Conservation (phyloP, 768 basidiomycete genomes). For the Boletus reticuloceps region DNA sequence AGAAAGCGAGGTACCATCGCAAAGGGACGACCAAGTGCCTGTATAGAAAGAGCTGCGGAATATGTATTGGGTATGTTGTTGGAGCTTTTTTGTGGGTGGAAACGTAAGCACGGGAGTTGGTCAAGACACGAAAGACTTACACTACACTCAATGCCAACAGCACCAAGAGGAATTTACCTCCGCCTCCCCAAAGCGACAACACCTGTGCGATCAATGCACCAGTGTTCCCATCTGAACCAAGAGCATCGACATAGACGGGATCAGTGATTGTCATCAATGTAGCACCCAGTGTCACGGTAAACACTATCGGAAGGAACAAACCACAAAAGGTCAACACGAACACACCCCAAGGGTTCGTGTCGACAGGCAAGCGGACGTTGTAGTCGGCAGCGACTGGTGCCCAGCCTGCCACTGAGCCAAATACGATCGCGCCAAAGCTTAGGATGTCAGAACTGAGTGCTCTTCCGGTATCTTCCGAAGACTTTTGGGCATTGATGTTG, state of each 20-base stretch:
- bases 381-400: constrained; percentile 54
- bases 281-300: constrained; percentile 37
- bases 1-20: constrained; percentile 44
- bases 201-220: constrained; percentile 45
- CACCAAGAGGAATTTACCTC: constrained; percentile 41
- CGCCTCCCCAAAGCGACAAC: constrained; percentile 42
- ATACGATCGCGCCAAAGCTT: constrained; percentile 51
- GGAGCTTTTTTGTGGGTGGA: constrained; percentile 21
- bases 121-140: constrained; percentile 22
- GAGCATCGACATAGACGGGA: constrained; percentile 39
- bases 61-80: constrained; percentile 46
- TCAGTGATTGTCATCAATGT: constrained; percentile 42
- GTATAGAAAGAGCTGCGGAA: constrained; percentile 46
- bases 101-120: not conserved
- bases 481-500: constrained; percentile 41
- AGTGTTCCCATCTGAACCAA: constrained; percentile 36
- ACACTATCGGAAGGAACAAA: constrained; percentile 45
- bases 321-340: constrained; percentile 52
- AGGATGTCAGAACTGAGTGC: constrained; percentile 47
- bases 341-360: constrained; percentile 41
- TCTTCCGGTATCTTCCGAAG: constrained; percentile 42
- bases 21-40: constrained; percentile 43
- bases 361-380: constrained; percentile 46
- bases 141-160: constrained; percentile 43
- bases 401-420: constrained; percentile 49